Conservation (phyloP, 352 stramenopile species). For the Phytophthora uliginosa region DNA sequence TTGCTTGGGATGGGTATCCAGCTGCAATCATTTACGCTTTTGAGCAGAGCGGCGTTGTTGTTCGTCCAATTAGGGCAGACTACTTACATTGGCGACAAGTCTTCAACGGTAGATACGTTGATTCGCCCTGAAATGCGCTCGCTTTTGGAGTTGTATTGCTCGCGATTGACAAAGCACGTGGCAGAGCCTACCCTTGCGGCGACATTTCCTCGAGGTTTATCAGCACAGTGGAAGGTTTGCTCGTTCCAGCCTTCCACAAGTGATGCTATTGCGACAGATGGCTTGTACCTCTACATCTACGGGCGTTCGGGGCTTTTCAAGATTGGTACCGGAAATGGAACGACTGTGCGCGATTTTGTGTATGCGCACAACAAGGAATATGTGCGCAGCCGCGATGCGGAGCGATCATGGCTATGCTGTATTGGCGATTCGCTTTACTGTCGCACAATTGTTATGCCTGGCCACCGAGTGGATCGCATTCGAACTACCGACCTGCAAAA, state of each 20-base stretch:
- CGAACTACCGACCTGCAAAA: slow-evolving; percentile 40
- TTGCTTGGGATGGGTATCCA: slow-evolving; percentile 66
- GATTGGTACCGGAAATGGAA: slow-evolving; percentile 72
- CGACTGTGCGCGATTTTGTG: slow-evolving; percentile 76
- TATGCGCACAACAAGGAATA: slow-evolving; percentile 77
- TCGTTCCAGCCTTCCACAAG: slow-evolving; percentile 72
- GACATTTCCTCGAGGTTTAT: slow-evolving; percentile 64
- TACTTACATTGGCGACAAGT: slow-evolving; percentile 16
- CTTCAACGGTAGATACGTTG: slow-evolving; percentile 4
- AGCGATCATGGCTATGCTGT: slow-evolving; percentile 85
- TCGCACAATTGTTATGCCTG: slow-evolving; percentile 78
- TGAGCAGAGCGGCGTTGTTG: slow-evolving; percentile 50
- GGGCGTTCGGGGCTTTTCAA: slow-evolving; percentile 71
- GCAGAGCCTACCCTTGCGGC: slow-evolving; percentile 41
- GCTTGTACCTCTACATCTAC: slow-evolving; percentile 77
- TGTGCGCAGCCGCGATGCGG: slow-evolving; percentile 61
- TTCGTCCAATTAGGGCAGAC: slow-evolving; percentile 38
- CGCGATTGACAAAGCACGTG: slow-evolving; percentile 40
- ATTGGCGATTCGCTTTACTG: slow-evolving; percentile 74
- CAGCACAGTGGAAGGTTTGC: slow-evolving; percentile 76
- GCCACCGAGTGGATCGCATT: slow-evolving; percentile 75
- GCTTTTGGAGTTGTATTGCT: slow-evolving; percentile 43
- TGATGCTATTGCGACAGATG: slow-evolving; percentile 80
- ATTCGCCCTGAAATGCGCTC: slow-evolving; percentile 30
- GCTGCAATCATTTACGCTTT: slow-evolving; percentile 73